A percentile compares a stretch with the other conserved stretches of the same genome.
Conservation (phyloP, 2,329 filamentous ascomycete genomes). For the Hymenotorrendiella dingleyae region DNA sequence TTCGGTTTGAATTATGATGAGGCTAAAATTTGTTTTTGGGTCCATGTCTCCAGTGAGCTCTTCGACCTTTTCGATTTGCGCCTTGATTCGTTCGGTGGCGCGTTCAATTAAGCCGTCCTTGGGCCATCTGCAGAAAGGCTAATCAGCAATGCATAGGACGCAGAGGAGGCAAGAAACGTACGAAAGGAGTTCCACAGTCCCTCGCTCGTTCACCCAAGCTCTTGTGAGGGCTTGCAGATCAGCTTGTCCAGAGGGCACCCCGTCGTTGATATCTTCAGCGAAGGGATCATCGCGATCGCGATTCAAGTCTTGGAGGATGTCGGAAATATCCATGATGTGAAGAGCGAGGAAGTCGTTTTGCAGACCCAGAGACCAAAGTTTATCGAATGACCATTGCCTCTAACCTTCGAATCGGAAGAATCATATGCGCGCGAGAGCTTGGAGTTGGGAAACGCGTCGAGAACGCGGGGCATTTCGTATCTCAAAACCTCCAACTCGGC, state of each 20-base stretch:
- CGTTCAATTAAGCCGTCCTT: conserved; percentile 73
- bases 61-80: conserved; percentile 66
- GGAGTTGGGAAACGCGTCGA: too few relatives aligned
- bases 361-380: too few relatives aligned
- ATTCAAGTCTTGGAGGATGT: conserved; percentile 71
- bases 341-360: too few relatives aligned
- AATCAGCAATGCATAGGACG: conserved; percentile 5
- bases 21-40: conserved; percentile 82
- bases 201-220: conserved; percentile 88
- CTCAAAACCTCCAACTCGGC: too few relatives aligned
- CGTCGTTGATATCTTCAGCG: conserved; percentile 37
- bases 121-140: conserved; percentile 45
- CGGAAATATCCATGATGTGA: conserved; percentile 74
- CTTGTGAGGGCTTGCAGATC: conserved; percentile 88
- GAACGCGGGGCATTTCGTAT: too few relatives aligned
- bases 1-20: conserved; percentile 95
- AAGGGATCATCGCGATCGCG: conserved; percentile 42
- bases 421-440: too few relatives aligned
- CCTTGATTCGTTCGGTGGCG: conserved; percentile 65
- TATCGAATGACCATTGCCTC: too few relatives aligned
- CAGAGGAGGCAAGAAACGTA: conserved; percentile 39
- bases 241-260: conserved; percentile 62
- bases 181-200: conserved; percentile 79
- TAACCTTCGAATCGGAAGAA: too few relatives aligned
- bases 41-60: conserved; percentile 80